Base-by-base conservation (phyloP, 163 green algal genomes). In the Botryococcus braunii region DNA sequence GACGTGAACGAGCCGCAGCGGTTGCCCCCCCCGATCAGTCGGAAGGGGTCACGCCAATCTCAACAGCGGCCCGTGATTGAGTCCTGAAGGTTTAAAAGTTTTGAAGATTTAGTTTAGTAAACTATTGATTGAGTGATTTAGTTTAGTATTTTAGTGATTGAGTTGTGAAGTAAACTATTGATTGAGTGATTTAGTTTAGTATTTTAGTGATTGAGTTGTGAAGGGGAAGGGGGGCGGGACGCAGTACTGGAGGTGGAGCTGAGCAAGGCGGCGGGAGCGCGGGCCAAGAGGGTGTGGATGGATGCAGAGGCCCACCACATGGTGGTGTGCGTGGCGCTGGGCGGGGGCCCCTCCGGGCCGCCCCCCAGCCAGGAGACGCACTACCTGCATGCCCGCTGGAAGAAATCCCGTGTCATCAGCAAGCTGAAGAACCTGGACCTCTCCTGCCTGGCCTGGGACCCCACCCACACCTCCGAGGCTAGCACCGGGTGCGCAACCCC, bases 191-290 rank as follows among this genome's bases (percentile, higher is more conserved):
- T 27, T 13, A 61, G 13, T n/a, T 25, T 27, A 61, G 52, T 27
- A 61, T n/a, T 38, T 61, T 61, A 8, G 23, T n/a, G 52, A 13
- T n/a, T 61, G n/a, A 25, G n/a, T 61, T 61, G 32, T 25, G n/a
- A 61, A 13, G 46, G 13, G 21, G 46, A 21, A 13, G 17, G 21
- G 17, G 13, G 2, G 7, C 34, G 39, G 4, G 29, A 39, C 62
- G 69, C 81, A 84, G 81, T 86, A 8, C 52, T 56, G 3, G 86
- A 93, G 73, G 57, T 91, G 43, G 81, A 92, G 78, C 62, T 86
- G 0, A 65, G 47, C 37, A 73, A 65, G 25, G 55, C 67, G 31
- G 11, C 71, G 7, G 87, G 90, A 41, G 69, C 69, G 23, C 49
- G 56, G 0, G 78, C 86, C 0, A 62, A 66, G 2, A 48, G 68